Evolutionary conservation across 192 early-diverging fungal species (phyloP).

Genomic region (Backusella luteola): DNA sequence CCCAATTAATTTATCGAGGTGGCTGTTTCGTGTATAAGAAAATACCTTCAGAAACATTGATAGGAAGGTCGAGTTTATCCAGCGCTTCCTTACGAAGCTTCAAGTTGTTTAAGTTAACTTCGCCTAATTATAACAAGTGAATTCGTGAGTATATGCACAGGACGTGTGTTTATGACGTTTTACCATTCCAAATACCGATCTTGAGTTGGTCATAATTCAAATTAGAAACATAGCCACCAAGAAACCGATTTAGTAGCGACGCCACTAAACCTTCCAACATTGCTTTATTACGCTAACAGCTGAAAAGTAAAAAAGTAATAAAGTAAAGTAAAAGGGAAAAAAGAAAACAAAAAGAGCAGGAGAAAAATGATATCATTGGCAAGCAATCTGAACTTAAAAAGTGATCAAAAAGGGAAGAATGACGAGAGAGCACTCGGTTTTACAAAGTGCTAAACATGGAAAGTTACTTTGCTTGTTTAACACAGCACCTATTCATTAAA

Average conservation of each 20-base stretch:
- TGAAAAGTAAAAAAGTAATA: not conserved
- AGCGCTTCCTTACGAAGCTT: constrained; percentile 75
- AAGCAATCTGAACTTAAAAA: not conserved
- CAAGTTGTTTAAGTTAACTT: constrained; percentile 82
- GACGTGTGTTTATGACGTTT: not conserved
- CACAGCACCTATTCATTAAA: too few relatives aligned
- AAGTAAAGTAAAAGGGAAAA: not conserved
- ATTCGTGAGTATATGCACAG: not conserved
- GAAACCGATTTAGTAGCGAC: constrained; percentile 61
- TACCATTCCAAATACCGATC: constrained; percentile 84
- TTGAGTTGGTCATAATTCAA: constrained; percentile 83
- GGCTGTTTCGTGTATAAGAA: not conserved
- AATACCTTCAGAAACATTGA: constrained; percentile 68
- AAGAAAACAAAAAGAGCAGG: not conserved
- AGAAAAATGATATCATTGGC: not conserved
- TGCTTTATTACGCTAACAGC: not conserved
- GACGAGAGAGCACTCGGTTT: not conserved
- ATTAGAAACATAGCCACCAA: constrained; percentile 83
- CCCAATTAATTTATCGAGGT: constrained; percentile 8
- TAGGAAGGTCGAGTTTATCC: constrained; percentile 80
- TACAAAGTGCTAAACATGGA: too few relatives aligned
- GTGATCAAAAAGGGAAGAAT: not conserved
- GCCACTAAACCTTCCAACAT: constrained; percentile 68
- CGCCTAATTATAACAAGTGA: constrained; percentile 46
- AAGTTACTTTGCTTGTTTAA: too few relatives aligned